These are phyloP conservation scores for Talaromyces stipitatus DNA, from an alignment of 495 filamentous ascomycete species.

Conservation along the genomic window DNA sequence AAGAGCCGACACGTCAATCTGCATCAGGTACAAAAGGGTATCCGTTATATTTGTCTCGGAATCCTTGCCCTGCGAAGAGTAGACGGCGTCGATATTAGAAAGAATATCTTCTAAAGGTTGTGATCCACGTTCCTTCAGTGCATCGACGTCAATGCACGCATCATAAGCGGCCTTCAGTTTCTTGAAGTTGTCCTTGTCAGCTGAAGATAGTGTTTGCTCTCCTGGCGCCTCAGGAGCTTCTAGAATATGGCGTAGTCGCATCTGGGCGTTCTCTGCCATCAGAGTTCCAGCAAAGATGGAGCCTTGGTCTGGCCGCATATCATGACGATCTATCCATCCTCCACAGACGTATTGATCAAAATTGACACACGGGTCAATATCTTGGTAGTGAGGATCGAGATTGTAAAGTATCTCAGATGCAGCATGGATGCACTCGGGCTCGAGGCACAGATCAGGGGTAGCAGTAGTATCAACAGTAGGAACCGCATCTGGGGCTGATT, in stretches of 20 bases:
- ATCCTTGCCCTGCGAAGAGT: slow-evolving; percentile 27
- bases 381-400: slow-evolving; percentile 53
- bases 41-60: slow-evolving; percentile 38
- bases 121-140: slow-evolving; percentile 45
- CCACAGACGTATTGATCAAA: slow-evolving; percentile 66
- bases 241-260: slow-evolving; percentile 54
- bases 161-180: slow-evolving; percentile 57
- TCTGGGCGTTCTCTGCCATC: slow-evolving; percentile 52
- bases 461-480: not conserved
- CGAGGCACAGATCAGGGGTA: slow-evolving; percentile 37
- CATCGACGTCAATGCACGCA: slow-evolving; percentile 55
- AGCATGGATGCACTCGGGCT: slow-evolving; percentile 60
- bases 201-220: slow-evolving; percentile 23
- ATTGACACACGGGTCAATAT: slow-evolving; percentile 60
- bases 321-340: slow-evolving; percentile 57
- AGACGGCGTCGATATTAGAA: slow-evolving; percentile 43
- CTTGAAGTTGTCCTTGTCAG: slow-evolving; percentile 56
- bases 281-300: slow-evolving; percentile 50
- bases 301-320: slow-evolving; percentile 59
- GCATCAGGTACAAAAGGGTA: slow-evolving; percentile 46
- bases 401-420: slow-evolving; percentile 61
- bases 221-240: slow-evolving; percentile 46
- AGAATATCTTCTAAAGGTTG: slow-evolving; percentile 46
- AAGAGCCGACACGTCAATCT: slow-evolving; percentile 43
- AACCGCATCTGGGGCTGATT: not conserved